Evolutionary conservation across 345 rosid species (phyloP), one percentile per base, ranked within the genome.

Genomic region (Orychophragmus violaceus): DNA sequence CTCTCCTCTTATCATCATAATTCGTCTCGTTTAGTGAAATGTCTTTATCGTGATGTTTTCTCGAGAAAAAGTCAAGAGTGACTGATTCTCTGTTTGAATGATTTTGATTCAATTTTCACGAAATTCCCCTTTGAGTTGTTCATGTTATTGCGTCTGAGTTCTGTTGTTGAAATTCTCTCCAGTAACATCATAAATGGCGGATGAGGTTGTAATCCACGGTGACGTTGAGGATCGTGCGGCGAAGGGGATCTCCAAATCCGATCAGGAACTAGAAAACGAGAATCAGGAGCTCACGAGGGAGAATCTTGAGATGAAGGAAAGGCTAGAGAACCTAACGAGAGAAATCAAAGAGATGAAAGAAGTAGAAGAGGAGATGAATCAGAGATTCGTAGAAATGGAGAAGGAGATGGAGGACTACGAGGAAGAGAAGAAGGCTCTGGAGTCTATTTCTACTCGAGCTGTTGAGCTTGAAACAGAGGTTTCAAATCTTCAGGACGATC

Each of bases 391-490:
- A 42, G 76, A 52, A 9, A 53, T 87, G 82, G 83, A 74, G 69
- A 79, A 39, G 16, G 88, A 87, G 64, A 61, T 78, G 1, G 90
- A 86, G 24, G 66, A 73, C 12, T 79, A 82, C 5, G 87, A 83
- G 44, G 86, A 81, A 35, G 85, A 80, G 14, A 80, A 76, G 73
- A 81, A 33, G 68, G 76, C 73, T 17, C 49, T 90, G 0, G 86
- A 88, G 6, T 58, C 85, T 0, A 62, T 90, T 0, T 68, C 82
- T 2, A 51, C 69, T 3, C 78, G 95, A 67, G 87, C 92, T 8
- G 77, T 44, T n/a, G 87, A 85, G 64, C 82, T 90, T 22, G 97
- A 93, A 52, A 79, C 74, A 0, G 89, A 85, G 64, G 85, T 79
- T 13, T 44, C 80, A 1, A 78, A 82, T 81, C 84, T 86, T 22